Conservation (phyloP, 1,284 basidiomycete species). For the Phylloporus gajari region DNA sequence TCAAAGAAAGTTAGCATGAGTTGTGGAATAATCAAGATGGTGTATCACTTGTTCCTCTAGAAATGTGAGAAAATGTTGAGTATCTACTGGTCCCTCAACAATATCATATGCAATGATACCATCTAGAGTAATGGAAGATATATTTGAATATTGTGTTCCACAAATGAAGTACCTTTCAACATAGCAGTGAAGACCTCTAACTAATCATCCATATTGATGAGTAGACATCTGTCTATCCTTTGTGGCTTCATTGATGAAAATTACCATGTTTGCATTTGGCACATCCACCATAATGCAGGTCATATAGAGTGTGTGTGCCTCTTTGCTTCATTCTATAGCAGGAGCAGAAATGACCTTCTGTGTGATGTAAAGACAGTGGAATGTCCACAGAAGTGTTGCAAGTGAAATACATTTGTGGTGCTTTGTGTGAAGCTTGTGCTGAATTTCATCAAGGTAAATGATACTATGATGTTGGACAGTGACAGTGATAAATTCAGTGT, state of each 20-base stretch:
- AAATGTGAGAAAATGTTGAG: too few relatives aligned
- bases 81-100: too few relatives aligned
- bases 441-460: neutral
- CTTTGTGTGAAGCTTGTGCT: neutral
- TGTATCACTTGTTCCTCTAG: too few relatives aligned
- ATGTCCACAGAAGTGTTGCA: neutral
- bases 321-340: conserved; percentile 31
- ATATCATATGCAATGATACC: too few relatives aligned
- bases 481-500: too few relatives aligned
- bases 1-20: too few relatives aligned
- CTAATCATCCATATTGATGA: conserved; percentile 2
- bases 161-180: neutral
- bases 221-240: conserved; percentile 28
- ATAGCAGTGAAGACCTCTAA: neutral
- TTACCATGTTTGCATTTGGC: conserved; percentile 21
- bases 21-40: too few relatives aligned
- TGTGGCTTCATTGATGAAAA: conserved; percentile 44
- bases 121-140: too few relatives aligned
- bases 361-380: neutral
- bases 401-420: neutral
- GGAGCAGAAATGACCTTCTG: neutral
- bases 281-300: conserved; percentile 29
- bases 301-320: conserved; percentile 35
- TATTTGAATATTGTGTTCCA: too few relatives aligned
- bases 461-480: too few relatives aligned